A percentile compares a stretch with the other conserved stretches of the same genome.
Evolutionary conservation across 2,329 filamentous ascomycete species (phyloP).

Genomic region (Ascochyta pisi): DNA sequence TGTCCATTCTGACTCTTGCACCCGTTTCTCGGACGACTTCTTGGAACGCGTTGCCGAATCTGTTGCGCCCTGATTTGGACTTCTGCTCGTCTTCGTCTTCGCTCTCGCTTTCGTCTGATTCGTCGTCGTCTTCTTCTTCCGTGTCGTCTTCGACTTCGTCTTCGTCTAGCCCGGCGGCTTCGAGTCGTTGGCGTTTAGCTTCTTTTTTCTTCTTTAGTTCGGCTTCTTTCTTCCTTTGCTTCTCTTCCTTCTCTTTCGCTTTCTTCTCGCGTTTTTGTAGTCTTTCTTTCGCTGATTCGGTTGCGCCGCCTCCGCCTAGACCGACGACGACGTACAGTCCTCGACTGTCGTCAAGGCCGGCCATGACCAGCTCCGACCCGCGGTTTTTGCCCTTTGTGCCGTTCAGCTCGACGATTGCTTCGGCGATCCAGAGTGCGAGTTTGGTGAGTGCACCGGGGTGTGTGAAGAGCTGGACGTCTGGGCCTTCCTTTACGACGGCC

Average conservation of each 20-base stretch:
- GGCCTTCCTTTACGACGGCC: slow-evolving; percentile 93
- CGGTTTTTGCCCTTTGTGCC: slow-evolving; percentile 71
- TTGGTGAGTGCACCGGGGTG: slow-evolving; percentile 94
- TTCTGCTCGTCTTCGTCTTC: slow-evolving; percentile 61
- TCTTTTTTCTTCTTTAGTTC: slow-evolving; percentile 69
- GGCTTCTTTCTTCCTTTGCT: slow-evolving; percentile 61
- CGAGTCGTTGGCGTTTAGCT: slow-evolving; percentile 37
- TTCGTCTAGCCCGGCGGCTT: slow-evolving; percentile 68
- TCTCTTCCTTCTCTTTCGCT: slow-evolving; percentile 61
- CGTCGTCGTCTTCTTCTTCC: slow-evolving; percentile 55
- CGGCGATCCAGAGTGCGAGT: slow-evolving; percentile 90
- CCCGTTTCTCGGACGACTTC: slow-evolving; percentile 92
- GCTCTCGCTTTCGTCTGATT: slow-evolving; percentile 65
- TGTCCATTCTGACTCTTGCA: slow-evolving; percentile 88
- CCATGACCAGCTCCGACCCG: slow-evolving; percentile 86
- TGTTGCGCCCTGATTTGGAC: slow-evolving; percentile 80
- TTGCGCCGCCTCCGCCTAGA: slow-evolving; percentile 83
- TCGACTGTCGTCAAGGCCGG: slow-evolving; percentile 83
- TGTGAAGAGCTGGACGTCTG: slow-evolving; percentile 88
- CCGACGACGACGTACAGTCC: slow-evolving; percentile 93
- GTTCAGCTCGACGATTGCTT: slow-evolving; percentile 90
- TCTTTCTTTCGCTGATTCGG: slow-evolving; percentile 62
- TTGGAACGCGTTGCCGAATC: slow-evolving; percentile 94
- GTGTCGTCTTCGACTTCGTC: slow-evolving; percentile 59
- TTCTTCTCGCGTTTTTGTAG: slow-evolving; percentile 72